phyloP scores from a whole-genome alignment of 129 eudicot genomes.

The Rutidosis leptorrhynchoides region DNA sequence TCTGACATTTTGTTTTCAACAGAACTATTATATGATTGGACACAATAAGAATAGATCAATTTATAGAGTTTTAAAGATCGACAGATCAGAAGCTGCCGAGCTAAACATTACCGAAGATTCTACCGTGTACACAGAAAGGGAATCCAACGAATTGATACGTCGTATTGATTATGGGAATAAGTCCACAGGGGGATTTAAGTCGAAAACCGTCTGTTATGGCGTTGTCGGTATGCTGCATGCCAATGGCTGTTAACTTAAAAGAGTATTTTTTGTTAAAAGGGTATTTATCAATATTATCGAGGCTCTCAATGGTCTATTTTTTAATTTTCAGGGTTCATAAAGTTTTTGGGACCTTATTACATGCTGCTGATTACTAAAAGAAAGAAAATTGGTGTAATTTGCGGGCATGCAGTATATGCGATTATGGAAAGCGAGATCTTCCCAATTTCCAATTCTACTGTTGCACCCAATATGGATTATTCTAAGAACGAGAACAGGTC shows the following conservation, averaged over 20 bases:
- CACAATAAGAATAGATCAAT: constrained; percentile 53
- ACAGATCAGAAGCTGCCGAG: constrained; percentile 67
- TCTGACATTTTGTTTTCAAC: constrained; percentile 24
- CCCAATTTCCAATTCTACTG: constrained; percentile 65
- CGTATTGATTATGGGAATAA: constrained; percentile 75
- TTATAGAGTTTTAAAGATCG: constrained; percentile 77
- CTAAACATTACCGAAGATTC: constrained; percentile 70
- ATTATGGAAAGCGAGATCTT: constrained; percentile 67
- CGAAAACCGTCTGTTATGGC: constrained; percentile 72
- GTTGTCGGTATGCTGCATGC: constrained; percentile 67
- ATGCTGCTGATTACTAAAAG: constrained; percentile 85
- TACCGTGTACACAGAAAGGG: constrained; percentile 54
- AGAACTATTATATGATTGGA: constrained; percentile 91
- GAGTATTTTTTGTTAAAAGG: neutral
- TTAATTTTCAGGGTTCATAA: constrained; percentile 61
- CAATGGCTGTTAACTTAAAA: neutral
- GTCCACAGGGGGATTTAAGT: constrained; percentile 78
- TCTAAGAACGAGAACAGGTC: constrained; percentile 98
- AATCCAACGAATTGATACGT: constrained; percentile 55
- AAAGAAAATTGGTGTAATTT: constrained; percentile 74
- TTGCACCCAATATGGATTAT: constrained; percentile 61
- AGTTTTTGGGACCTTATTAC: constrained; percentile 97
- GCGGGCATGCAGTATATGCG: constrained; percentile 85
- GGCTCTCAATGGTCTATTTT: constrained; percentile 23
- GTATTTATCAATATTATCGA: neutral